Conservation (phyloP, 2,329 filamentous ascomycete species). For the Pestalotiopsis sp. region DNA sequence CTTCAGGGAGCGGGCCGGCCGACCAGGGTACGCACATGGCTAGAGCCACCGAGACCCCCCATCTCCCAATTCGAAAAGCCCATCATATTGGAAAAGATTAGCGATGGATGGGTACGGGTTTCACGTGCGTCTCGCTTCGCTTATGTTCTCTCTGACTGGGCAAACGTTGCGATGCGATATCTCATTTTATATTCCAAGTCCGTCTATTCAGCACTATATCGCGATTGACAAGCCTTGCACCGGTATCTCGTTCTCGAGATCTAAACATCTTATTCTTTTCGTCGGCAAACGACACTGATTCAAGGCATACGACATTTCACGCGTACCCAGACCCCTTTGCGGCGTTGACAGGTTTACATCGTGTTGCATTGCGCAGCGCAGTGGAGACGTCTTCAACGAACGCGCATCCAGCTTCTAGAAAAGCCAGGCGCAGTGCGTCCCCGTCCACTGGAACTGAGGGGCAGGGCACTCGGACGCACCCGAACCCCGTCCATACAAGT, state of each 20-base stretch:
- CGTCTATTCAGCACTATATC: neutral
- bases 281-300: too few relatives aligned
- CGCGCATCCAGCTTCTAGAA: too few relatives aligned
- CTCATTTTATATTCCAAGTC: neutral
- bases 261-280: too few relatives aligned
- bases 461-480: neutral
- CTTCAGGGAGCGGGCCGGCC: neutral
- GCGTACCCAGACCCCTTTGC: too few relatives aligned
- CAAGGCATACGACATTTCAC: too few relatives aligned
- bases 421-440: neutral
- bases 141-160: neutral
- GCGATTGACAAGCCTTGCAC: neutral
- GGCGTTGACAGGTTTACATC: too few relatives aligned
- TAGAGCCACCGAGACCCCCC: neutral
- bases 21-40: neutral
- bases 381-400: too few relatives aligned
- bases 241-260: too few relatives aligned
- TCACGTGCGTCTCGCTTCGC: neutral
- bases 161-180: neutral
- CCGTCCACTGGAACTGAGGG: neutral
- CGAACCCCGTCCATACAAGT: neutral
- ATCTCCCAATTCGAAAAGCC: neutral
- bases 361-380: too few relatives aligned
- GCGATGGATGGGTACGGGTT: neutral
- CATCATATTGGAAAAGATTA: neutral